phyloP scores from a whole-genome alignment of 164 flowering plant genomes.

The Annona cherimola region DNA sequence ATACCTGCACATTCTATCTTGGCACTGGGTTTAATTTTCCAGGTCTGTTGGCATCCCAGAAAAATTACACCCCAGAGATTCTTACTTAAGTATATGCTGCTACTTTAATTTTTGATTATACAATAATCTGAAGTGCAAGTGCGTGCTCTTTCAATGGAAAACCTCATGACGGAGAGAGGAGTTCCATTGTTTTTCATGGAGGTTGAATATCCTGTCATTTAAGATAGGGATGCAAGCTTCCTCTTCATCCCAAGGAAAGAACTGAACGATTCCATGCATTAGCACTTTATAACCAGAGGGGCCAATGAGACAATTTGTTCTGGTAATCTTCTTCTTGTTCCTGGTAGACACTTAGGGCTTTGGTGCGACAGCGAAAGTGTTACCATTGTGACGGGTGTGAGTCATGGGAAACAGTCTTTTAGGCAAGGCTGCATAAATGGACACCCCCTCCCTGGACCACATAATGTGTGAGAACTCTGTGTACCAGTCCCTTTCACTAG shows the following conservation, averaged over 20 bases:
- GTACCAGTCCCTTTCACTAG: too few relatives aligned
- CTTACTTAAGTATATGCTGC: too few relatives aligned
- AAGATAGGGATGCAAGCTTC: not conserved
- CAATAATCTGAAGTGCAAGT: not conserved
- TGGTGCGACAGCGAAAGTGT: too few relatives aligned
- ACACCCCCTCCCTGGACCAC: too few relatives aligned
- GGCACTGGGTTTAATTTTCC: constrained; percentile 64
- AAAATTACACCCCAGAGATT: not conserved
- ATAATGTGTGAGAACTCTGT: too few relatives aligned
- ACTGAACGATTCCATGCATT: not conserved
- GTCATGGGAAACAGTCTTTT: too few relatives aligned
- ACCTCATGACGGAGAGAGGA: not conserved
- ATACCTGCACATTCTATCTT: constrained; percentile 66
- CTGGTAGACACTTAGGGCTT: too few relatives aligned
- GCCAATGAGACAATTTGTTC: not conserved
- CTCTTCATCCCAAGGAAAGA: not conserved
- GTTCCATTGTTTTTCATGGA: not conserved
- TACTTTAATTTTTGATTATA: not conserved
- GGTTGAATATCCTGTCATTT: not conserved
- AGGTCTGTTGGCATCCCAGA: constrained; percentile 39
- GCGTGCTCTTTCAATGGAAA: not conserved
- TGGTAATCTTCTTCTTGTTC: too few relatives aligned
- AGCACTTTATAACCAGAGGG: not conserved
- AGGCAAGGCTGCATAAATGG: too few relatives aligned
- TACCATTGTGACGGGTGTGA: too few relatives aligned